These are phyloP conservation scores for Hymenotorrendiella dingleyae DNA, from an alignment of 2,329 filamentous ascomycete species.

Conservation along the genomic window DNA sequence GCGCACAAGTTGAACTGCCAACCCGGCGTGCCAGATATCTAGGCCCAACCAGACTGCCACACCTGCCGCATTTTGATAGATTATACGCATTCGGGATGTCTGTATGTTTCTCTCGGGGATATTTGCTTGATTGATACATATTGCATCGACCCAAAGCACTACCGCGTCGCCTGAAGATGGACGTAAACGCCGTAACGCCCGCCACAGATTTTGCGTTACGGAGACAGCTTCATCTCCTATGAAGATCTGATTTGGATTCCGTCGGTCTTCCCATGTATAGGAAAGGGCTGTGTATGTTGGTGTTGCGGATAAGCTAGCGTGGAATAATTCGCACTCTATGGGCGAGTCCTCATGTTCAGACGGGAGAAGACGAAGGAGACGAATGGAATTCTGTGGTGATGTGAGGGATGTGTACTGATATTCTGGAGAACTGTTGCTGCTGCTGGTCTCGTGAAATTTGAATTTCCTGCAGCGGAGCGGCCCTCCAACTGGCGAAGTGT, in stretches of 20 bases:
- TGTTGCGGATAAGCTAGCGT: conserved; percentile 15
- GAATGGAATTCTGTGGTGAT: conserved; percentile 8
- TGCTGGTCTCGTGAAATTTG: too few species aligned
- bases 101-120: conserved; percentile 29
- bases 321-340: conserved; percentile 15
- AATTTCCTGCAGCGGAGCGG: too few species aligned
- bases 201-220: conserved; percentile 8
- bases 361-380: conserved; percentile 12
- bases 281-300: conserved; percentile 7
- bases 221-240: neutral
- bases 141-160: conserved; percentile 11
- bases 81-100: conserved; percentile 10
- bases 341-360: conserved; percentile 2
- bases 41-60: conserved; percentile 7
- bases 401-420: conserved; percentile 15
- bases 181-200: conserved; percentile 13
- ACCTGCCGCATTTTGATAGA: conserved; percentile 7
- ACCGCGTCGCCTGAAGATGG: conserved; percentile 3
- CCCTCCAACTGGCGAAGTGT: too few species aligned
- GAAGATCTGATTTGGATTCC: neutral
- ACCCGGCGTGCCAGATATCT: conserved; percentile 7
- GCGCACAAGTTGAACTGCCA: conserved; percentile 16
- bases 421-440: too few species aligned
- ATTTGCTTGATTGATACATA: conserved; percentile 33
- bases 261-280: conserved; percentile 6